A percentile compares a stretch with the other conserved stretches of the same genome.
These are phyloP conservation scores for Didymella pomorum DNA, from an alignment of 2,329 filamentous ascomycete species.

Conservation along the genomic window DNA sequence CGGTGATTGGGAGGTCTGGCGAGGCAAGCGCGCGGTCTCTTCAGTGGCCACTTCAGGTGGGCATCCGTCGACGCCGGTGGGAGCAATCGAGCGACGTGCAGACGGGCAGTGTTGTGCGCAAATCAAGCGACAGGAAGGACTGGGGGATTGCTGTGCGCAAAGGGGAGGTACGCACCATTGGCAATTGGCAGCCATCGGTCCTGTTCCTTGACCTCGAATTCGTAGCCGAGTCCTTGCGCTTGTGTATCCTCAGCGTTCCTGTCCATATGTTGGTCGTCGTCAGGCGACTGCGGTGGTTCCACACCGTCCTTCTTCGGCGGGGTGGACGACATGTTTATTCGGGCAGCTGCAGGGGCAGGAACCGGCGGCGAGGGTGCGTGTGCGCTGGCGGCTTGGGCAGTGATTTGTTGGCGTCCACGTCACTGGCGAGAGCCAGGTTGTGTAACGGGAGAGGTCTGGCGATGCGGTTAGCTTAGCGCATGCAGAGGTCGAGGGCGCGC, in stretches of 20 bases:
- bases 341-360: conserved; percentile 59
- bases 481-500: conserved; percentile 25
- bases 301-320: conserved; percentile 87
- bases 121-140: conserved; percentile 50
- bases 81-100: conserved; percentile 51
- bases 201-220: conserved; percentile 99
- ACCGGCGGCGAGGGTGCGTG: conserved; percentile 56
- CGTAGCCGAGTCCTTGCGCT: conserved; percentile 77
- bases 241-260: conserved; percentile 80
- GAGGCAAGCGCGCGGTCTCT: conserved; percentile 49
- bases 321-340: conserved; percentile 93
- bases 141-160: no score
- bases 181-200: conserved; percentile 99
- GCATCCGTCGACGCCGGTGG: conserved; percentile 59
- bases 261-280: conserved; percentile 94
- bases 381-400: conserved; percentile 48
- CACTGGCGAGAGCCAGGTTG: conserved; percentile 46
- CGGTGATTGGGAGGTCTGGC: conserved; percentile 58
- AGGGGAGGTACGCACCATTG: conserved; percentile 82
- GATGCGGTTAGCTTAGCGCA: conserved; percentile 49
- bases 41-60: conserved; percentile 52
- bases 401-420: conserved; percentile 54
- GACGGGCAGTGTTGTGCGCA: conserved; percentile 39
- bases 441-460: conserved; percentile 37
- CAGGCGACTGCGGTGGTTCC: conserved; percentile 92